Evolutionary conservation across 78 protist species (phyloP).

Genomic region (Cavenderia fasciculata): DNA sequence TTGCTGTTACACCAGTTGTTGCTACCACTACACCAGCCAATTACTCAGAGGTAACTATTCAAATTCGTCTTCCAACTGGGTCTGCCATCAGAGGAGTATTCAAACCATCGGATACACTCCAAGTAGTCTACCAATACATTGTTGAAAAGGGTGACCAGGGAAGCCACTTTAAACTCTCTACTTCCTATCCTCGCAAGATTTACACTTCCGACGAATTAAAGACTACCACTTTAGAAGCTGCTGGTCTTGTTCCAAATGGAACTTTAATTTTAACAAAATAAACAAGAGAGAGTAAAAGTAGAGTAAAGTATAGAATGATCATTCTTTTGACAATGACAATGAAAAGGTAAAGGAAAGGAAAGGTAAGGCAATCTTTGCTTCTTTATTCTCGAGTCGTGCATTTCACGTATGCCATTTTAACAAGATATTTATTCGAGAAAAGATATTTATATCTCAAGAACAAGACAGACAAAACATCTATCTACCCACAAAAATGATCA

Average conservation of each 20-base stretch:
- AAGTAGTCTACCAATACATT: slow-evolving; percentile 16
- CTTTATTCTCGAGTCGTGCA: no score
- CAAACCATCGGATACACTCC: slow-evolving; percentile 14
- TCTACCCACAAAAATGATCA: no score
- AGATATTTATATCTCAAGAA: no score
- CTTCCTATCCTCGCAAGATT: slow-evolving; percentile 72
- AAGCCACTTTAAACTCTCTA: slow-evolving; percentile 33
- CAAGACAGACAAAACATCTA: no score
- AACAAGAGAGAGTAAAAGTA: neutral
- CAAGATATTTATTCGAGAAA: no score
- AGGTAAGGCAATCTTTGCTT: no score
- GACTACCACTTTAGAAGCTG: slow-evolving; percentile 16
- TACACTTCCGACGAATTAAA: slow-evolving; percentile 37
- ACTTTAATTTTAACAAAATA: slow-evolving; percentile 11
- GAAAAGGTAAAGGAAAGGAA: neutral
- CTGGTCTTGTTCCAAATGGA: slow-evolving; percentile 77
- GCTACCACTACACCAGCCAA: slow-evolving; percentile 27
- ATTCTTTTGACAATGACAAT: neutral
- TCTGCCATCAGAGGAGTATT: slow-evolving; percentile 23
- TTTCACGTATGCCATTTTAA: no score
- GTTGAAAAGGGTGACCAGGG: slow-evolving; percentile 18
- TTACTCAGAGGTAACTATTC: slow-evolving; percentile 52
- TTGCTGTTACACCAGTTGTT: neutral
- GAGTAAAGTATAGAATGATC: no score
- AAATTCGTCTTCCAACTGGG: slow-evolving; percentile 47